These are phyloP conservation scores for Lactarius quietus DNA, from an alignment of 768 basidiomycete genomes.

Conservation along the genomic window DNA sequence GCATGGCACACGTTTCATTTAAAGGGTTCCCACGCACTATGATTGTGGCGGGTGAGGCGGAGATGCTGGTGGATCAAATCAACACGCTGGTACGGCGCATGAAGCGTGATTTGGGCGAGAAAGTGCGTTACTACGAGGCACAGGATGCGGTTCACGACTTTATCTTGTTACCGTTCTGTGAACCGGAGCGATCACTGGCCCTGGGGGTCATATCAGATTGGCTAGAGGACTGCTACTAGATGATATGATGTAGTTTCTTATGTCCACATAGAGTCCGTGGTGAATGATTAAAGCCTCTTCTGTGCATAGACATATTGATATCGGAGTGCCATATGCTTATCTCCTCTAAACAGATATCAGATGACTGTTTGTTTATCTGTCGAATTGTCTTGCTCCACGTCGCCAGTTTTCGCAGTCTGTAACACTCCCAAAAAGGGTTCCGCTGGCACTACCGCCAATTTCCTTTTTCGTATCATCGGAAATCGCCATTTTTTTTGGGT, in stretches of 20 bases:
- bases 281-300: neutral
- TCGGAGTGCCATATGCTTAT: too few relatives aligned
- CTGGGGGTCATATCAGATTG: constrained; percentile 24
- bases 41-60: constrained; percentile 33
- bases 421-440: too few relatives aligned
- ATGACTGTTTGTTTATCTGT: neutral
- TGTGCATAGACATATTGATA: neutral
- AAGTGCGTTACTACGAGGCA: constrained; percentile 31
- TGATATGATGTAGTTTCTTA: neutral
- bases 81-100: constrained; percentile 29
- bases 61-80: constrained; percentile 39
- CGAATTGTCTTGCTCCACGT: neutral
- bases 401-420: neutral
- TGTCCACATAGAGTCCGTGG: neutral
- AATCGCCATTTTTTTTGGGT: constrained; percentile 2
- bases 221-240: constrained; percentile 18
- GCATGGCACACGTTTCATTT: constrained; percentile 28
- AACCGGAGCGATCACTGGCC: constrained; percentile 31
- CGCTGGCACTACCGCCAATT: neutral
- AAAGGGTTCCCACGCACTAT: constrained; percentile 36
- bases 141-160: constrained; percentile 34
- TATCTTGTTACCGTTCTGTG: constrained; percentile 26
- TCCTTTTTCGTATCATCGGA: constrained; percentile 21
- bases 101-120: constrained; percentile 35
- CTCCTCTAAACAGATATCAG: neutral